A percentile compares a stretch with the other conserved stretches of the same genome.
Conservation (phyloP, 169 alveolate species). For the Eimeria tenella region DNA sequence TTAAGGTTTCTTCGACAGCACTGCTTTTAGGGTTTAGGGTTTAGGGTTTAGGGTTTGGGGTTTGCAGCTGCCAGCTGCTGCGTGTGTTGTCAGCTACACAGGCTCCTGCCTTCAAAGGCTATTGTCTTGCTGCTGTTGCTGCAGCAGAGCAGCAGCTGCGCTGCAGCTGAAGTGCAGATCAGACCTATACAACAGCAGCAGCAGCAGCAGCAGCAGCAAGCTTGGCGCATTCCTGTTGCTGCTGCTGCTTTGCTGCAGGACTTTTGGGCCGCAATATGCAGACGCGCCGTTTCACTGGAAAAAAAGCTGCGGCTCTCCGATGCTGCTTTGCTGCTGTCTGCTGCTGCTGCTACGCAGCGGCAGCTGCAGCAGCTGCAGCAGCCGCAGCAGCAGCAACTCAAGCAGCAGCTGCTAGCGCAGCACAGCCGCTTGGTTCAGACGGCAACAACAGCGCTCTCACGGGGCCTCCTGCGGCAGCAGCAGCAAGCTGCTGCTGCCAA, state of each 20-base stretch:
- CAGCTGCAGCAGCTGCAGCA: not conserved
- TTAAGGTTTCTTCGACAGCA: no score
- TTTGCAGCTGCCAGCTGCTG: not conserved
- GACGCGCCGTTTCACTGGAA: not conserved
- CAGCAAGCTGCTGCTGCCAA: not conserved
- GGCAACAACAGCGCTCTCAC: not conserved
- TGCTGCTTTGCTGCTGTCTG: slow-evolving; percentile 22
- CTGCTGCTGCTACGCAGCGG: slow-evolving; percentile 8
- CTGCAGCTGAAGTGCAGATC: not conserved
- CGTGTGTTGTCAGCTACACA: not conserved
- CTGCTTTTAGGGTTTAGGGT: not conserved
- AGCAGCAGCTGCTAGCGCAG: not conserved
- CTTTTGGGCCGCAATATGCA: not conserved
- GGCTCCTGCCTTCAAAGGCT: no score
- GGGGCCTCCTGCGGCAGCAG: slow-evolving; percentile 23
- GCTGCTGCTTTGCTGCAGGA: slow-evolving; percentile 14
- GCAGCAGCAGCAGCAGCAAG: not conserved
- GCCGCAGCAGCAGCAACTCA: not conserved
- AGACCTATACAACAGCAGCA: not conserved
- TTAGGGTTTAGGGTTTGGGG: not conserved
- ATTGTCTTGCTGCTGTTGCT: no score
- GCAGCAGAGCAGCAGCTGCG: not conserved
- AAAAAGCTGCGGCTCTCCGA: not conserved
- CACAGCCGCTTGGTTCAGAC: not conserved
- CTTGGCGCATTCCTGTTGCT: not conserved